Evolutionary conservation across 129 eudicot genomes (phyloP).

Genomic region (Ambrosia artemisiifolia): DNA sequence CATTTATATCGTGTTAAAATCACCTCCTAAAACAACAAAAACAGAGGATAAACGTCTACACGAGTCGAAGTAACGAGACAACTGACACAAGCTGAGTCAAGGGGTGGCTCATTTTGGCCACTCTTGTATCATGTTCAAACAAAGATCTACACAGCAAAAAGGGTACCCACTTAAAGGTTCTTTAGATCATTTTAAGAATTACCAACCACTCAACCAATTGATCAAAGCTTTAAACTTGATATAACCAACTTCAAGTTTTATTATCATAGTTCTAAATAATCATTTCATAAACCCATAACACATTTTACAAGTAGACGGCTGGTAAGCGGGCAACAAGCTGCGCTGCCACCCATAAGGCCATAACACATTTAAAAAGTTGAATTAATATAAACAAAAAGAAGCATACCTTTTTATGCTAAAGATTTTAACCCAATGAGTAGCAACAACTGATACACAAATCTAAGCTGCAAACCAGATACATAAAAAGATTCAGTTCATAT

Average conservation of each 20-base stretch:
- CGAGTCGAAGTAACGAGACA: background rate
- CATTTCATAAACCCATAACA: no score
- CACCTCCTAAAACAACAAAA: background rate
- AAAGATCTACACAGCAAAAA: background rate
- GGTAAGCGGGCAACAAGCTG: no score
- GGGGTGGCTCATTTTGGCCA: background rate
- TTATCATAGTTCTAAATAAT: background rate
- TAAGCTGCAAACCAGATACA: background rate
- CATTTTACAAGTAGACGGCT: no score
- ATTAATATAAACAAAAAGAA: no score
- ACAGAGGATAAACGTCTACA: background rate
- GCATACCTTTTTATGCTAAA: no score
- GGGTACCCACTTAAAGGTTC: background rate
- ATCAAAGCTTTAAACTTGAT: background rate
- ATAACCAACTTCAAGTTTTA: background rate
- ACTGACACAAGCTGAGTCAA: background rate
- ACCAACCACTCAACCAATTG: background rate
- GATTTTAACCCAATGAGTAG: no score
- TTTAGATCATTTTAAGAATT: background rate
- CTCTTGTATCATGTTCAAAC: background rate
- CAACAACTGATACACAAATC: slow-evolving; percentile 6
- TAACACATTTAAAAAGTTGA: no score
- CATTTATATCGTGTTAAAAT: background rate
- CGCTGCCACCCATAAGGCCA: no score
- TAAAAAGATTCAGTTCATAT: background rate